These are phyloP conservation scores for Glaciozyma antarctica DNA, from an alignment of 768 basidiomycete genomes.

Conservation along the genomic window DNA sequence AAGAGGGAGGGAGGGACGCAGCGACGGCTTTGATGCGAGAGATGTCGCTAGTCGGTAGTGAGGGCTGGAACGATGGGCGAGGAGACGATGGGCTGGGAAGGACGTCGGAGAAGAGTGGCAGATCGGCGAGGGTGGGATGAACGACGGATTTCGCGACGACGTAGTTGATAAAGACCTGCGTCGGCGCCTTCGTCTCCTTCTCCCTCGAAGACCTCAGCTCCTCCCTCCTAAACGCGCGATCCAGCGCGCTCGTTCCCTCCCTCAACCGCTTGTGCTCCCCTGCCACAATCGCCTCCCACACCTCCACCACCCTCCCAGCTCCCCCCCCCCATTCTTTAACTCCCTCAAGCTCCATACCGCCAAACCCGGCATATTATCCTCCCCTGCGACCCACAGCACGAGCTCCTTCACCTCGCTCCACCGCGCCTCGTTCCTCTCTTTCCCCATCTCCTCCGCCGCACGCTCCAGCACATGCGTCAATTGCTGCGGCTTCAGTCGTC, in stretches of 20 bases:
- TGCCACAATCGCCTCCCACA: conserved; percentile 11
- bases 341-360: conserved; percentile 15
- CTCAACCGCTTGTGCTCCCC: conserved; percentile 11
- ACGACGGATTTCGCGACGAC: conserved; percentile 9
- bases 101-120: conserved; percentile 3
- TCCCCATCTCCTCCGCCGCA: not conserved
- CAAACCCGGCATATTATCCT: not conserved
- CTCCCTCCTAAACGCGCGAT: not conserved
- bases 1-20: too few relatives aligned
- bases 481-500: not conserved
- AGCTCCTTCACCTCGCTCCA: conserved; percentile 10
- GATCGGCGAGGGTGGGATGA: not conserved
- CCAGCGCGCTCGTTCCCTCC: not conserved
- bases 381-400: conserved; percentile 15
- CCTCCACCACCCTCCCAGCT: conserved; percentile 18
- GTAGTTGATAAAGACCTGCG: conserved; percentile 9
- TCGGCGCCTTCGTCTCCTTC: not conserved
- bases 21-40: not conserved
- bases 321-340: conserved; percentile 1
- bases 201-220: not conserved
- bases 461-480: conserved; percentile 4
- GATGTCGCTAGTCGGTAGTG: not conserved
- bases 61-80: not conserved
- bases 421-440: not conserved
- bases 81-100: conserved; percentile 3